Evolutionary conservation across 1,284 basidiomycete species (phyloP), one percentile per base, ranked within the genome.

Genomic region (Pseudozyma sp.): DNA sequence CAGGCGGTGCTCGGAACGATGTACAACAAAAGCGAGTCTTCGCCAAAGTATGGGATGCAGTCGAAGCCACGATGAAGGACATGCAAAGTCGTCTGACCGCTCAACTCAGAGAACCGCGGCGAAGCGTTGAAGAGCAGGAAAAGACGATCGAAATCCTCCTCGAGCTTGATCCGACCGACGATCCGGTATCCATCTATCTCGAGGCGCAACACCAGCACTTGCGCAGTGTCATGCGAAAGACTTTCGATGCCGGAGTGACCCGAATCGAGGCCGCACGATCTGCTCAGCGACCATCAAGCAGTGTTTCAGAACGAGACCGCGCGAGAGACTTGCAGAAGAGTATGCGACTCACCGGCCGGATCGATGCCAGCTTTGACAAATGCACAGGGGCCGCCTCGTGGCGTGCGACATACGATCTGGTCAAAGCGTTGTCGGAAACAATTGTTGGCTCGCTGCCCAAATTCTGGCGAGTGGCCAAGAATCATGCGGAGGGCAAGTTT

Each of bases 21-120:
- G 74, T 76, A 39, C 83, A 85, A 65, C 94, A 97, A 86, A 92
- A 91, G 79, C 89, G 95, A 42, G 92, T 99, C 42, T 90, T 97
- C 54, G 93, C 97, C 70, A 98, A 96, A 86, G 94, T 99, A 1
- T 99, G 97, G 97, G 89, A 88, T 4, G 94, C 91, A 31, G 95
- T 98, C 13, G 96, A 99, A 86, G 93, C 91, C 79, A 94, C 95
- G 47, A 96, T 99, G 91, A 89, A 89, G 40, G 94, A 96, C 83
- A 93, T 99, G 93, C 89, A 91, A 76, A 89, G 87, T 51, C 89
- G 91, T 36, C 88, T 99, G n/a, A 86, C 92, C 51, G 88, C 88
- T 10, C 90, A 92, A 79, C 86, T 99, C 40, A 90, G 92, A 82
- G 93, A 97, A 77, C 89, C 91, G 2, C 88, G 87, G 45, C 88